Conservation (phyloP, 2,329 filamentous ascomycete species). For the Sordariomycetes sp. region DNA sequence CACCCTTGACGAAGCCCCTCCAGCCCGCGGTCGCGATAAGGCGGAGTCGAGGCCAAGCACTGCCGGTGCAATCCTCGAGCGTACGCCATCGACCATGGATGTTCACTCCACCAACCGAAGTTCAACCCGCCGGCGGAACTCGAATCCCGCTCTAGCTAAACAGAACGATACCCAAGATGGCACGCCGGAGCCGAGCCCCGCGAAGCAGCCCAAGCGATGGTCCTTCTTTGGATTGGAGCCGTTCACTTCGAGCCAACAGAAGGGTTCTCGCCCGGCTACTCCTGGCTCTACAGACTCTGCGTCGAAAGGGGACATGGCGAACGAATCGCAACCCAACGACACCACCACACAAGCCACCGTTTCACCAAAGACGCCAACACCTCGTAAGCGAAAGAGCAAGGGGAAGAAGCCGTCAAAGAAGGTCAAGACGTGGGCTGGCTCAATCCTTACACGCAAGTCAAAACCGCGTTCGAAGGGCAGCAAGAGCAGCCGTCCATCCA, state of each 20-base stretch:
- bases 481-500: not conserved
- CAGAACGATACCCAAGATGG: slow-evolving; percentile 17
- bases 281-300: slow-evolving; percentile 28
- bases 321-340: not conserved
- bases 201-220: slow-evolving; percentile 42
- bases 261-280: slow-evolving; percentile 27
- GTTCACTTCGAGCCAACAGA: slow-evolving; percentile 19
- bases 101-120: slow-evolving; percentile 7
- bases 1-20: slow-evolving; percentile 25
- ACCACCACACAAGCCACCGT: not conserved
- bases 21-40: slow-evolving; percentile 24
- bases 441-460: slow-evolving; percentile 50
- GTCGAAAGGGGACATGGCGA: slow-evolving; percentile 9
- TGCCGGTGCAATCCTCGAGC: slow-evolving; percentile 56
- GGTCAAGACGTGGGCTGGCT: slow-evolving; percentile 60
- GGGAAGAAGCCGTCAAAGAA: slow-evolving; percentile 41
- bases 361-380: not conserved
- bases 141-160: slow-evolving; percentile 39
- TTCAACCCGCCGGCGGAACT: slow-evolving; percentile 40
- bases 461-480: slow-evolving; percentile 29
- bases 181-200: slow-evolving; percentile 30
- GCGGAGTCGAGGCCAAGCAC: slow-evolving; percentile 50
- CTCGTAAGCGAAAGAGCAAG: slow-evolving; percentile 13
- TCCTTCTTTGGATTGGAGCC: slow-evolving; percentile 50
- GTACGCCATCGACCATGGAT: slow-evolving; percentile 12